Percentiles rank a stretch among this genome's conserved stretches.
Evolutionary conservation across 2,329 filamentous ascomycete genomes (phyloP).

Genomic region (Neonectria punicea): DNA sequence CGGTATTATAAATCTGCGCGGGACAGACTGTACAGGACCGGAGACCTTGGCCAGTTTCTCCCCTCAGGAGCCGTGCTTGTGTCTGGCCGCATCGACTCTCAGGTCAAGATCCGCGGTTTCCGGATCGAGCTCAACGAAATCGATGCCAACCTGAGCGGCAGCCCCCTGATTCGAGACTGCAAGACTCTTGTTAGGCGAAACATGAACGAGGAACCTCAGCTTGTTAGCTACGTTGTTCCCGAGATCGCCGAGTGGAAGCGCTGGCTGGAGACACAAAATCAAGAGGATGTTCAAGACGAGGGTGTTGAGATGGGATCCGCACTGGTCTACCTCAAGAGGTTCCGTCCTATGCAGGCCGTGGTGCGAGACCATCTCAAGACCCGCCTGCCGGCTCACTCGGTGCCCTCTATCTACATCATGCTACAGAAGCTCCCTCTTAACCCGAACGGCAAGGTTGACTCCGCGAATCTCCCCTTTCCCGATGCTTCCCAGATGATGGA

Average conservation of each 20-base stretch:
- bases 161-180: slow-evolving; percentile 83
- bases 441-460: slow-evolving; percentile 86
- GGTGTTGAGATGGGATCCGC: slow-evolving; percentile 57
- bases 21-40: slow-evolving; percentile 83
- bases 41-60: slow-evolving; percentile 75
- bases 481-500: slow-evolving; percentile 73
- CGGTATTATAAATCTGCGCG: slow-evolving; percentile 81
- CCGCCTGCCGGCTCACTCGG: slow-evolving; percentile 46
- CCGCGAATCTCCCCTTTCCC: slow-evolving; percentile 81
- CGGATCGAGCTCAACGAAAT: slow-evolving; percentile 95
- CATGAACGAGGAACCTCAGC: slow-evolving; percentile 74
- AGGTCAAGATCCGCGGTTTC: slow-evolving; percentile 97
- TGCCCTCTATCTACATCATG: slow-evolving; percentile 49
- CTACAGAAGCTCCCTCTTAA: slow-evolving; percentile 70
- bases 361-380: slow-evolving; percentile 45
- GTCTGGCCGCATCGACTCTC: slow-evolving; percentile 55
- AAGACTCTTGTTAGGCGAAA: slow-evolving; percentile 76
- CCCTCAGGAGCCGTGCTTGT: slow-evolving; percentile 57
- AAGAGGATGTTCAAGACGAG: slow-evolving; percentile 67
- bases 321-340: slow-evolving; percentile 57
- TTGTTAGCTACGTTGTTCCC: slow-evolving; percentile 92
- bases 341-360: slow-evolving; percentile 58
- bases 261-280: slow-evolving; percentile 68
- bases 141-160: slow-evolving; percentile 80
- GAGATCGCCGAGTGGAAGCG: slow-evolving; percentile 70